Evolutionary conservation across 2,329 filamentous ascomycete genomes (phyloP).

Genomic region (Cryphonectria japonica): DNA sequence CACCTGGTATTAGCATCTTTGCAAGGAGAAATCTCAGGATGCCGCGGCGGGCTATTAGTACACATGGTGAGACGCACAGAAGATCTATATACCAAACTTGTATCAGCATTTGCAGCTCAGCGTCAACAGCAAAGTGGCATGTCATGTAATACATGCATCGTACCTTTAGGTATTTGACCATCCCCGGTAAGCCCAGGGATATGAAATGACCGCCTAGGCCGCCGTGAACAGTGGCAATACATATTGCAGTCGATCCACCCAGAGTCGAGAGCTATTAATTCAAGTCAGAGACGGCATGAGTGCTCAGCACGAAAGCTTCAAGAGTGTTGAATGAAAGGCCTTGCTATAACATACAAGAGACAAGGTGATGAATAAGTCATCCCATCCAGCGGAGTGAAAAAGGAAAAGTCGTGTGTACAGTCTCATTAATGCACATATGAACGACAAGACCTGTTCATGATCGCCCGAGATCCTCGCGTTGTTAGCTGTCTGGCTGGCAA

Average conservation of each 20-base stretch:
- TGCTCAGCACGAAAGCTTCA: background rate
- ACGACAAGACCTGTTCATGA: conserved; percentile 25
- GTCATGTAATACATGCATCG: background rate
- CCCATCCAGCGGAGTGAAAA: conserved; percentile 31
- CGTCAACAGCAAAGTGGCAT: background rate
- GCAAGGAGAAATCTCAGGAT: background rate
- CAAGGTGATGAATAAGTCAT: conserved; percentile 31
- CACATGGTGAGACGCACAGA: conserved; percentile 8
- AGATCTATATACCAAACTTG: conserved; percentile 14
- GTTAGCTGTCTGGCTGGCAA: background rate
- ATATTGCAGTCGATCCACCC: conserved; percentile 20
- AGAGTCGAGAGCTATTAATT: conserved; percentile 3
- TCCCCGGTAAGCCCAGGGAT: background rate
- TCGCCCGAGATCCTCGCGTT: background rate
- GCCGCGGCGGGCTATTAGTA: background rate
- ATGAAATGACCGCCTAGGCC: conserved; percentile 26
- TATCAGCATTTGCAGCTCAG: conserved; percentile 1
- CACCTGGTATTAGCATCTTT: background rate
- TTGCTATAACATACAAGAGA: conserved; percentile 27
- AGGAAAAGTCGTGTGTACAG: conserved; percentile 32
- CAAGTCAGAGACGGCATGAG: background rate
- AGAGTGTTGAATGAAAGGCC: background rate
- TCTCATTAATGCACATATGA: conserved; percentile 30
- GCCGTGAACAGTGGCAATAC: background rate
- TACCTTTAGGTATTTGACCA: conserved; percentile 29